Evolutionary conservation across 1,284 basidiomycete genomes (phyloP).

Genomic region (Cyathus pygmaeus): DNA sequence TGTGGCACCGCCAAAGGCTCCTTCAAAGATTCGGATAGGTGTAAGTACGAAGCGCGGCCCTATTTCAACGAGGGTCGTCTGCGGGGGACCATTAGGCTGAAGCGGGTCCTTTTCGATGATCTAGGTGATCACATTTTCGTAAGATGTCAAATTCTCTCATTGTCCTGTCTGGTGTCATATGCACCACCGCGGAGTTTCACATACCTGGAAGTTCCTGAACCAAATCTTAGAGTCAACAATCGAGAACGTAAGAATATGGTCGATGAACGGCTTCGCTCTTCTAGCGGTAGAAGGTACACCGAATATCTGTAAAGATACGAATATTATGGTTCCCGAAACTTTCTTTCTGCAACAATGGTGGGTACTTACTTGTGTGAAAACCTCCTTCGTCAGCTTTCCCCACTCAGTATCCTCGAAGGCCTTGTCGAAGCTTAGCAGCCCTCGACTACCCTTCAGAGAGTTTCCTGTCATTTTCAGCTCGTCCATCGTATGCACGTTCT

Average conservation of each 20-base stretch:
- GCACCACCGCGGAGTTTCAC: slow-evolving; percentile 16
- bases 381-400: slow-evolving; percentile 91
- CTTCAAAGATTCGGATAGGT: slow-evolving; percentile 98
- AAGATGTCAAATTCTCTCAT: not conserved
- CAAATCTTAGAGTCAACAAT: slow-evolving; percentile 97
- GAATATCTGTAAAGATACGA: slow-evolving; percentile 81
- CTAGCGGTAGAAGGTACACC: slow-evolving; percentile 91
- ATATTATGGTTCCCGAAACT: slow-evolving; percentile 8
- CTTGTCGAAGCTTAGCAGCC: slow-evolving; percentile 92
- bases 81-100: slow-evolving; percentile 78
- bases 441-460: slow-evolving; percentile 95
- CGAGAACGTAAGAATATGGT: slow-evolving; percentile 97
- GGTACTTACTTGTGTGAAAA: slow-evolving; percentile 90
- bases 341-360: not conserved
- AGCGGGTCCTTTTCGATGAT: slow-evolving; percentile 84
- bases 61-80: slow-evolving; percentile 90
- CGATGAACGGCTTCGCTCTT: slow-evolving; percentile 96
- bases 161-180: not conserved
- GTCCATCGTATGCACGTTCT: slow-evolving; percentile 99
- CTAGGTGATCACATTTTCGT: slow-evolving; percentile 45
- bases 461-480: slow-evolving; percentile 99
- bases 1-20: slow-evolving; percentile 94
- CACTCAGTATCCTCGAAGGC: slow-evolving; percentile 92
- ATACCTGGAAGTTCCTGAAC: slow-evolving; percentile 98
- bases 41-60: slow-evolving; percentile 97